These are phyloP conservation scores for Sugiyamaella grinbergsii DNA, from an alignment of 1,139 yeast species.

Conservation along the genomic window DNA sequence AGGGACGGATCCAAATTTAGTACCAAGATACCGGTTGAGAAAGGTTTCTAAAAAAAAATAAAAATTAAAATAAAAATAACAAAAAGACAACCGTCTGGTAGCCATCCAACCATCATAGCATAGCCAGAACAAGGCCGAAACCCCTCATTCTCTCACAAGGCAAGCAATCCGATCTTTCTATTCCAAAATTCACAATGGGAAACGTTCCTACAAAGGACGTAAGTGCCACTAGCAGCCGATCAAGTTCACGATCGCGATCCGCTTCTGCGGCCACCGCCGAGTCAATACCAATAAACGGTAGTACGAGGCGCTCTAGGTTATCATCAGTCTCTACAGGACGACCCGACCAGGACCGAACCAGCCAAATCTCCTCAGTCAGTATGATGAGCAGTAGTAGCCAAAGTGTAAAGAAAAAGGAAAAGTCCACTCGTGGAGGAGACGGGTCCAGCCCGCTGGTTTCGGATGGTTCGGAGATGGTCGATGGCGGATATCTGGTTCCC, in stretches of 20 bases:
- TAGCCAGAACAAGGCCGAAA: neutral
- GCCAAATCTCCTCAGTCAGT: neutral
- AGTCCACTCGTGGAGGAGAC: slow-evolving; percentile 6
- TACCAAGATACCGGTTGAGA: too few relatives aligned
- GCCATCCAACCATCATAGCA: neutral
- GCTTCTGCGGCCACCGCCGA: slow-evolving; percentile 16
- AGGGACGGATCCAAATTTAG: too few relatives aligned
- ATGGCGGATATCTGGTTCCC: slow-evolving; percentile 65
- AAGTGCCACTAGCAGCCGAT: slow-evolving; percentile 15
- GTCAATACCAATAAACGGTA: neutral
- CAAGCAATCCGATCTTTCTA: neutral
- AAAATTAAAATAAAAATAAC: too few relatives aligned
- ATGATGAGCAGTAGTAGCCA: slow-evolving; percentile 2
- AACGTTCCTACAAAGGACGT: slow-evolving; percentile 35
- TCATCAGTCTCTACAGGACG: too few relatives aligned
- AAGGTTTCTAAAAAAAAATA: too few relatives aligned
- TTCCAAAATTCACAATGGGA: slow-evolving; percentile 29
- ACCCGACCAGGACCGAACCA: too few relatives aligned
- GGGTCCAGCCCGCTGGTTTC: slow-evolving; percentile 29
- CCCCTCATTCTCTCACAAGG: too few relatives aligned
- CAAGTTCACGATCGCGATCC: slow-evolving; percentile 22
- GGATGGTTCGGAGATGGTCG: slow-evolving; percentile 49
- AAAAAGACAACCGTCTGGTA: too few relatives aligned
- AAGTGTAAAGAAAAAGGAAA: slow-evolving; percentile 15
- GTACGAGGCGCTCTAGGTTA: too few relatives aligned